Percentiles rank a stretch among this genome's conserved stretches.
phyloP scores from a whole-genome alignment of 2,329 filamentous ascomycete genomes.

The Scortechinia acanthostroma region DNA sequence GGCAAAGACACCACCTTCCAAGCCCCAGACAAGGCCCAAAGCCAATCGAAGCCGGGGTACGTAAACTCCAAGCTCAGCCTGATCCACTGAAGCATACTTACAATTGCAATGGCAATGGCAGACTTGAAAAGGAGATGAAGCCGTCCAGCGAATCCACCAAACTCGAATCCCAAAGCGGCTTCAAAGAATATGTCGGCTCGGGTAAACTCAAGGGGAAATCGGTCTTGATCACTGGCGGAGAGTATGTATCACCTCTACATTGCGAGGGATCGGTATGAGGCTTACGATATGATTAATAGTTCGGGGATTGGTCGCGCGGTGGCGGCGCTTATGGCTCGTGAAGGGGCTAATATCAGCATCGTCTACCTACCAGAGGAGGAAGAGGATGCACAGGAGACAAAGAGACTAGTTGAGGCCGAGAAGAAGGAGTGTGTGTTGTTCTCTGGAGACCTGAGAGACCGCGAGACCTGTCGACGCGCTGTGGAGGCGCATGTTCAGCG shows the following conservation, averaged over 20 bases:
- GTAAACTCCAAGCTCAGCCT: too few relatives aligned
- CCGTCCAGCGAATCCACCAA: not conserved
- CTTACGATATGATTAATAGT: too few relatives aligned
- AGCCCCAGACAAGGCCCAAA: not conserved
- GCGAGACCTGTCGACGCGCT: conserved; percentile 37
- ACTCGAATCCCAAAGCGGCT: not conserved
- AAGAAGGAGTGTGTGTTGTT: conserved; percentile 36
- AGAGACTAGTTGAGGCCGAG: conserved; percentile 39
- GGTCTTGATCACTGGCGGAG: conserved; percentile 1
- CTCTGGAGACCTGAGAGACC: conserved; percentile 36
- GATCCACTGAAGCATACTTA: too few relatives aligned
- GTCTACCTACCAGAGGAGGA: conserved; percentile 47
- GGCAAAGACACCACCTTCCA: not conserved
- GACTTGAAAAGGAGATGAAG: not conserved
- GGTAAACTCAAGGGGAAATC: not conserved
- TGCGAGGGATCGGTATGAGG: too few relatives aligned
- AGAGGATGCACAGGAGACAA: conserved; percentile 43
- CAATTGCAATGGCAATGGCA: too few relatives aligned
- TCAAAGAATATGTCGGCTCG: not conserved
- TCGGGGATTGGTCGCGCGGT: conserved; percentile 46
- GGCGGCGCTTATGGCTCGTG: conserved; percentile 45
- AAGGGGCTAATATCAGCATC: conserved; percentile 48
- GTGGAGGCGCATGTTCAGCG: conserved; percentile 43
- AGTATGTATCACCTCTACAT: too few relatives aligned
- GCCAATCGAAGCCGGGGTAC: not conserved